Evolutionary conservation across 345 rosid species (phyloP), one percentile per base, ranked within the genome.

Genomic region (Brassica cretica): DNA sequence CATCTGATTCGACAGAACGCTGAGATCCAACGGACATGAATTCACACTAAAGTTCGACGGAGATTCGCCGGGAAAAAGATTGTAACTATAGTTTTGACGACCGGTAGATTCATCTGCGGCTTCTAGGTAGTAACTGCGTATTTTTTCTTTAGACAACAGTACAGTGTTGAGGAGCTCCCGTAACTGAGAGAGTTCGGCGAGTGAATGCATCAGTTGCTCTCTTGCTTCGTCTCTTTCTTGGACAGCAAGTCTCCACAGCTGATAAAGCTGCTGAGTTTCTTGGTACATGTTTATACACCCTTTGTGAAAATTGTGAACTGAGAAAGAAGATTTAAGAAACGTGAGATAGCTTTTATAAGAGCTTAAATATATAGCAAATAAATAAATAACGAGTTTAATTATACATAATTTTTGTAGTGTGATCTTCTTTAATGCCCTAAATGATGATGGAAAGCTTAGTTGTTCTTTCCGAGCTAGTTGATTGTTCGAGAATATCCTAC

Each of bases 191-290:
- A 66, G 41, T 44, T 73, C 29, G 11, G 41, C 19, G 15, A 72
- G 73, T 60, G 63, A 60, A 16, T 60, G 10, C 16, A 24, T 51
- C 18, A 78, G 69, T 46, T 27, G 73, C 16, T 78, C 69, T 16
- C 64, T 78, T 60, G 82, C 73, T 73, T 78, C 82, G 8, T 78
- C 82, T 73, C 58, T 78, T 72, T 78, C 82, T 72, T 35, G 69
- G 24, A 60, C 46, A 11, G 77, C 73, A 66, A 46, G 39, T 60
- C 8, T 33, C 82, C 72, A 78, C 60, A 66, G 9, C 21, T 16
- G 25, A 32, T 25, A 73, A 15, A 67, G 60, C 6, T 62, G 32
- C 6, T 60, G 44, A 30, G 37, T 59, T 67, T 72, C 70, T 66
- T 60, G 44, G 19, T 72, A 21, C 82, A 78, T 78, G 15, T 71